Base-by-base conservation (phyloP, 352 stramenopile genomes). In the Pythium pyrilobum region DNA sequence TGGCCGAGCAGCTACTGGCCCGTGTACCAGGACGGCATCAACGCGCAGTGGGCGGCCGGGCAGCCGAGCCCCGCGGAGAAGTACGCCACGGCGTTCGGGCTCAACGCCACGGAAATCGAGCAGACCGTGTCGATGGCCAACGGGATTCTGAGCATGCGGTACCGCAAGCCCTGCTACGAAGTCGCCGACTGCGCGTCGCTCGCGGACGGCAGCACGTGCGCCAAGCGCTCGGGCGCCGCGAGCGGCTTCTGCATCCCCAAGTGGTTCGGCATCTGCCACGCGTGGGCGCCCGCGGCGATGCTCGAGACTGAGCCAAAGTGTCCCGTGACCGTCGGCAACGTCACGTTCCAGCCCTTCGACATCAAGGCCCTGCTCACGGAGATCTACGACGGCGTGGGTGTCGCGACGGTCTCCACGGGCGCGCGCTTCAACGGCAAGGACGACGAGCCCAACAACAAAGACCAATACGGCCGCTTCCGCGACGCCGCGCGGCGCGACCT, bases 1-100 rank as follows among this genome's bases (percentile, higher is more conserved):
- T 89, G 78, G 78, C 76, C 78, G 2, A 69, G 66, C 39, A 87
- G 78, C 62, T 89, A 87, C 61, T 89, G 78, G 78, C 76, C 78
- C 1, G 50, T 71, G 42, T 85, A 72, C 51, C 62, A 67, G 16
- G 77, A 89, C 62, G 75, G 74, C 36, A 79, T 89, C 55, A 87
- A 87, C 45, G 78, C 74, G 56, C 44, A 50, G 27, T 89, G 75
- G 75, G 43, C 24, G 8, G 20, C 21, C 5, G 39, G 23, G 2
- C 20, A 61, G 12, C 25, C 45, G 13, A 54, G 43, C 24, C 53
- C 53, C 9, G 27, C 53, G 20, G 43, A 55, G 37, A 61, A 61
- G 44, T 61, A 61, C 20, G 53, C 43, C 5, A 48, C 13, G 3
- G 53, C 53, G 13, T 61, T 44, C 34, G 44, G 44, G 11, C 53